Evolutionary conservation across 1,139 yeast genomes (phyloP).

Genomic region (Geotrichum bryndzae): DNA sequence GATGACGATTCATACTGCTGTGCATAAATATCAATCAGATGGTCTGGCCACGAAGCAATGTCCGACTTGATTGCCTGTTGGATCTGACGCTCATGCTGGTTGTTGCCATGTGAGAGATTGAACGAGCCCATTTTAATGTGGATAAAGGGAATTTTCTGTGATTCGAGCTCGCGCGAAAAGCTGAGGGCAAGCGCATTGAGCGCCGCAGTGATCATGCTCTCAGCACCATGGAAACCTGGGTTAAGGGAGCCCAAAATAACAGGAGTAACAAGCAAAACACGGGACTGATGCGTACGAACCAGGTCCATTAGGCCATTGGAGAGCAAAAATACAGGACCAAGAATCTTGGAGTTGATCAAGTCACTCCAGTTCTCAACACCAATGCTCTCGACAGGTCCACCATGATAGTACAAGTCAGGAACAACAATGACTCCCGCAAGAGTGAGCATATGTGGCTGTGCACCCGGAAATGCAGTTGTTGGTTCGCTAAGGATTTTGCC

Average conservation of each 20-base stretch:
- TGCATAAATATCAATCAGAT: constrained; percentile 36
- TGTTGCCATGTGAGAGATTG: constrained; percentile 31
- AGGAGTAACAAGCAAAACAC: constrained; percentile 37
- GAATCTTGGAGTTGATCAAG: constrained; percentile 42
- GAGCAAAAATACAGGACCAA: constrained; percentile 48
- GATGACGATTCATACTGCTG: constrained; percentile 32
- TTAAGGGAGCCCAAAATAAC: constrained; percentile 36
- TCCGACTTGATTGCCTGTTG: constrained; percentile 36
- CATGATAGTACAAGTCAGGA: constrained; percentile 60
- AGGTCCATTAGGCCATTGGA: constrained; percentile 53
- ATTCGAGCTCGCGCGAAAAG: constrained; percentile 36
- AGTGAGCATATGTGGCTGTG: constrained; percentile 46
- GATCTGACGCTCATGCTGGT: constrained; percentile 30
- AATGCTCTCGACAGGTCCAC: constrained; percentile 64
- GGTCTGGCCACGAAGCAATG: constrained; percentile 39
- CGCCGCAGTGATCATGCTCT: constrained; percentile 36
- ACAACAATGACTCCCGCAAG: constrained; percentile 57
- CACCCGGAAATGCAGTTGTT: constrained; percentile 46
- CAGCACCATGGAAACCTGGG: constrained; percentile 41
- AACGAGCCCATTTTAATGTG: constrained; percentile 39
- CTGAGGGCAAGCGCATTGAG: constrained; percentile 36
- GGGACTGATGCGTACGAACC: constrained; percentile 45
- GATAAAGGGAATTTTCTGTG: constrained; percentile 30
- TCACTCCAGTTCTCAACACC: constrained; percentile 49
- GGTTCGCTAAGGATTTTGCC: constrained; percentile 39